Conservation (phyloP, 2,329 filamentous ascomycete genomes). For the Trichoderma arundinaceum region DNA sequence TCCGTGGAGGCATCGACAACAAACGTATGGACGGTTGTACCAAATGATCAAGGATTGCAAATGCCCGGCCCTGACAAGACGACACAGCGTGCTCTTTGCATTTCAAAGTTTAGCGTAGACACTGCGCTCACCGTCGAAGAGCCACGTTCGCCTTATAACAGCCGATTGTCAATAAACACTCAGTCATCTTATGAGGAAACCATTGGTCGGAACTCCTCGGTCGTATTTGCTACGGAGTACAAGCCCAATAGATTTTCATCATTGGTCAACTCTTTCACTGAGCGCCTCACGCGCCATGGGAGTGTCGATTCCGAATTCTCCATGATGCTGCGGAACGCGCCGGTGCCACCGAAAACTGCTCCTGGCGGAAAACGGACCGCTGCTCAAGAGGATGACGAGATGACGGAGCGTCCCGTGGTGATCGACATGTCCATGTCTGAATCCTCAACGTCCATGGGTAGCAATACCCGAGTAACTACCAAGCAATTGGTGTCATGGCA, state of each 20-base stretch:
- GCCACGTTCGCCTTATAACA: slow-evolving; percentile 7
- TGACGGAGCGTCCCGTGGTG: slow-evolving; percentile 50
- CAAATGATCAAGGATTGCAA: slow-evolving; percentile 7
- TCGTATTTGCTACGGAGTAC: slow-evolving; percentile 47
- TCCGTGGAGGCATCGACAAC: background rate
- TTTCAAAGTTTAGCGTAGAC: slow-evolving; percentile 44
- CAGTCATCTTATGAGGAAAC: slow-evolving; percentile 38
- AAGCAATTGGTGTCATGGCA: slow-evolving; percentile 52
- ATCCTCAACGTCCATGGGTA: background rate
- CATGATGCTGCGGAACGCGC: slow-evolving; percentile 10
- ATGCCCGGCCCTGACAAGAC: background rate
- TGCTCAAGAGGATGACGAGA: slow-evolving; percentile 39
- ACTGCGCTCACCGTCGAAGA: slow-evolving; percentile 36
- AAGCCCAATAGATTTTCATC: slow-evolving; percentile 14
- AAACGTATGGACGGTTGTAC: slow-evolving; percentile 19
- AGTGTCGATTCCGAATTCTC: slow-evolving; percentile 21
- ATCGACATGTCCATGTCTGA: slow-evolving; percentile 45
- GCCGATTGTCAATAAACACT: slow-evolving; percentile 24
- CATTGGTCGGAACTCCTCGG: slow-evolving; percentile 57
- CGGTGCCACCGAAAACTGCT: background rate
- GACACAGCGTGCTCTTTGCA: slow-evolving; percentile 29
- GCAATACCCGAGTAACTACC: slow-evolving; percentile 33
- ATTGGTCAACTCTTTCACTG: slow-evolving; percentile 22
- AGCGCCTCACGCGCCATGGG: slow-evolving; percentile 30
- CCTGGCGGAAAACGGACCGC: slow-evolving; percentile 27